Conservation (phyloP, 495 filamentous ascomycete genomes). For the Aspergillus sclerotiicarbonarius region DNA sequence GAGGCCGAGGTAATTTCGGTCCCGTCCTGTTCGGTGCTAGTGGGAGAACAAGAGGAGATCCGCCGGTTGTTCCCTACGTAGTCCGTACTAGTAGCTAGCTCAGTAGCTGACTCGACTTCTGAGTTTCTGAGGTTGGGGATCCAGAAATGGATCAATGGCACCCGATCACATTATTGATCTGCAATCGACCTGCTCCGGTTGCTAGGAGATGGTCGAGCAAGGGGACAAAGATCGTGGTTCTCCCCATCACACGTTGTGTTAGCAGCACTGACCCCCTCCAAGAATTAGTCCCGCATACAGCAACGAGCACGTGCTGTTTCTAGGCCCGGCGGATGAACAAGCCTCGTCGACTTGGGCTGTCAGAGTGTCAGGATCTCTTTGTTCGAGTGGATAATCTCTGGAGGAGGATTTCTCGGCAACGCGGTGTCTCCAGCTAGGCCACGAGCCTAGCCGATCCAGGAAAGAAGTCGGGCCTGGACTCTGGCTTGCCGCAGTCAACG, state of each 20-base stretch:
- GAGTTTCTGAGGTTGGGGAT: too few species aligned
- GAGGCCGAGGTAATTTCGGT: background rate
- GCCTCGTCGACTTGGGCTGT: background rate
- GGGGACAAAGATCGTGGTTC: background rate
- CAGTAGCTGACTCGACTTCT: background rate
- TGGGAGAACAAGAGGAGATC: background rate
- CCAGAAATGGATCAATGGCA: too few species aligned
- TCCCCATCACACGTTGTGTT: background rate
- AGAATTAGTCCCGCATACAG: slow-evolving; percentile 21
- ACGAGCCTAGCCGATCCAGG: background rate
- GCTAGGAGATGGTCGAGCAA: background rate
- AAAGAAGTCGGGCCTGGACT: background rate
- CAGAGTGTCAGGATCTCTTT: slow-evolving; percentile 2
- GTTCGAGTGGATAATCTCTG: background rate
- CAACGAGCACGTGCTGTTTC: slow-evolving; percentile 24
- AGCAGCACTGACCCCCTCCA: background rate
- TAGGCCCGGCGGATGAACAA: slow-evolving; percentile 4
- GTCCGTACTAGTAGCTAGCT: background rate
- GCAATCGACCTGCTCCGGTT: too few species aligned
- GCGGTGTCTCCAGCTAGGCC: background rate
- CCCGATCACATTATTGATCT: too few species aligned
- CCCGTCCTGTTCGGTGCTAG: slow-evolving; percentile 1
- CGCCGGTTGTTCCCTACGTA: background rate
- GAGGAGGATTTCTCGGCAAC: background rate
- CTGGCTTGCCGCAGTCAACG: background rate